Percentiles rank a stretch among this genome's conserved stretches.
Conservation (phyloP, 257 asterid species). For the Solanum medicagineum region DNA sequence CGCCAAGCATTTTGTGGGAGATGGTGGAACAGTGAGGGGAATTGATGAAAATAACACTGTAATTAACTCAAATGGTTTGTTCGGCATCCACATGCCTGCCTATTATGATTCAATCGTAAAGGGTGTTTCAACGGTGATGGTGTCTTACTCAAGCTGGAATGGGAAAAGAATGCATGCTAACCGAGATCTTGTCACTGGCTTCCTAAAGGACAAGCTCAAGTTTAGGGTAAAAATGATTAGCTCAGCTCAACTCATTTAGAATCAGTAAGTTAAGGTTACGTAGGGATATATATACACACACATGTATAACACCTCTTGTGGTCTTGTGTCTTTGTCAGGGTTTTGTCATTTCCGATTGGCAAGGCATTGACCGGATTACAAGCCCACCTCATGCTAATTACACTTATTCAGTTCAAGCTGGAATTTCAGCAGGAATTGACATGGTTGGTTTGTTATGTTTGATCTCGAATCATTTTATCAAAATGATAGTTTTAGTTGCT, state of each 20-base stretch:
- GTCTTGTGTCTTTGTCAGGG: conserved; percentile 4
- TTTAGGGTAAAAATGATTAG: conserved; percentile 5
- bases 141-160: conserved; percentile 25
- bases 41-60: conserved; percentile 21
- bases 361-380: conserved; percentile 14
- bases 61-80: conserved; percentile 9
- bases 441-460: conserved; percentile 4
- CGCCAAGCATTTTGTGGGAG: conserved; percentile 30
- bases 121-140: conserved; percentile 23
- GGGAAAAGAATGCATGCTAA: conserved; percentile 26
- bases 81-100: conserved; percentile 24
- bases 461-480: not conserved
- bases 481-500: not conserved
- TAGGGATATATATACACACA: not conserved
- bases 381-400: conserved; percentile 7
- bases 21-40: conserved; percentile 25
- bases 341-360: conserved; percentile 15
- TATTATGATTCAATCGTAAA: conserved; percentile 9
- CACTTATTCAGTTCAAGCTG: conserved; percentile 17
- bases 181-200: conserved; percentile 13
- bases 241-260: not conserved
- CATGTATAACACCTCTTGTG: not conserved
- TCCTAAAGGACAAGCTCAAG: conserved; percentile 13
- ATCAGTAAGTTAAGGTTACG: not conserved
- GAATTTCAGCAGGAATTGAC: conserved; percentile 18